phyloP scores from a whole-genome alignment of 177 flowering plant species.

The Telopea speciosissima region DNA sequence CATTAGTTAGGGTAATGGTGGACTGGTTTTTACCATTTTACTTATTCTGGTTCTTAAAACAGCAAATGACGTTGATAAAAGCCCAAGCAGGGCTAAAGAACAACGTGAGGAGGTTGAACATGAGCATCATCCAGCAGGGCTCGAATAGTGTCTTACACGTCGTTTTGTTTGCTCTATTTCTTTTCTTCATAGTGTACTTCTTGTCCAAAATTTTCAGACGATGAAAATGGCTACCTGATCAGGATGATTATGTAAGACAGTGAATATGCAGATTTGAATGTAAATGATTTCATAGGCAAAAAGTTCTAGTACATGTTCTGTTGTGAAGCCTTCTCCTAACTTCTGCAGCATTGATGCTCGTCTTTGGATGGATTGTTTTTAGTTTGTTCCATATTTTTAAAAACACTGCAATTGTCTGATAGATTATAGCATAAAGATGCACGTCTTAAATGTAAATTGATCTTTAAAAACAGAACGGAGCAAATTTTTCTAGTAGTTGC shows the following conservation, averaged over 20 bases:
- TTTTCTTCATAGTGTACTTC: slow-evolving; percentile 54
- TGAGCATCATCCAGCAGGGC: slow-evolving; percentile 65
- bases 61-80: slow-evolving; percentile 92
- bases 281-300: neutral
- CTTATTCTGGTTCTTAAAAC: slow-evolving; percentile 15
- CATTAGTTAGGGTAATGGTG: too few relatives aligned
- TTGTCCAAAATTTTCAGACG: slow-evolving; percentile 61
- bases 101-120: slow-evolving; percentile 77
- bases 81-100: slow-evolving; percentile 95
- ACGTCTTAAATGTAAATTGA: too few relatives aligned
- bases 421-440: too few relatives aligned
- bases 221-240: slow-evolving; percentile 19
- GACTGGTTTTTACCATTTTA: slow-evolving; percentile 1
- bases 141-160: slow-evolving; percentile 75
- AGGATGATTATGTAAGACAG: neutral
- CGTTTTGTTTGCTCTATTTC: slow-evolving; percentile 59
- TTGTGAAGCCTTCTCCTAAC: neutral
- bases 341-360: neutral
- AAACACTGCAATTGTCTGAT: too few relatives aligned
- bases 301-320: neutral
- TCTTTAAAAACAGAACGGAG: too few relatives aligned
- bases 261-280: neutral
- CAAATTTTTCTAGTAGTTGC: too few relatives aligned
- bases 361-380: neutral
- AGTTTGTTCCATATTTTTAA: too few relatives aligned